Base-by-base conservation (phyloP, 2,329 filamentous ascomycete genomes). In the Nothophoma quercina region DNA sequence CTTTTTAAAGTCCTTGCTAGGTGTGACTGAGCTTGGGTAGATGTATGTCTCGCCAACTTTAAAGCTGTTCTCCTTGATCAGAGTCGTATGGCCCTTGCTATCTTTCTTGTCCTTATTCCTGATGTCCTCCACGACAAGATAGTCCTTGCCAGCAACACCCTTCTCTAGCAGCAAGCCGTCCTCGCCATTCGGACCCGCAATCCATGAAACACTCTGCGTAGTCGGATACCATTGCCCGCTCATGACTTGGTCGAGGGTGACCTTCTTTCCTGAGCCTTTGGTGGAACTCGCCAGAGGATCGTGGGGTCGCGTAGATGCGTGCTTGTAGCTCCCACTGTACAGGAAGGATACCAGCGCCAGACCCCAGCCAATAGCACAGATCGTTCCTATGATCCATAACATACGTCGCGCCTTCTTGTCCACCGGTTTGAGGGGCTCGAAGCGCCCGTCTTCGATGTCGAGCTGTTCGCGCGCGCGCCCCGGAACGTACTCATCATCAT, bases 91-190 rank as follows among this genome's bases (percentile, higher is more conserved):
- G 42, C 81, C 78, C 34, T 78, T 75, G 3, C 77, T 76, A 2
- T 53, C 55, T n/a, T 57, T 57, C 21, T 62, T 65, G 21, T 64
- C 71, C 50, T 81, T 77, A 41, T 81, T 82, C 51, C 87, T 85
- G 45, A 99, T 88, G 72, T 98, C 91, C 70, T 96, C 89, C 1
- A 97, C 90, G 1, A 95, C 85, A 46, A 99, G 78, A 65, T 88
- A 98, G 64, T 90, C 86, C 5, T 82, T 85, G 1, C 73, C 68
- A n/a, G 64, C 67, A 0, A 81, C 83, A 42, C 81, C 86, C 65
- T 84, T 82, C 74, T 96, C 89, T 16, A 99, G 83, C 60, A 99
- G 74, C 53, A 98, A 74, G 1, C 95, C 95, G 70, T 99, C 95
- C 69, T 91, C 87, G 12, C 88, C 89, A 38, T 86, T 79, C 1